Percentiles rank a stretch among this genome's conserved stretches.
Conservation (phyloP, 2,329 filamentous ascomycete species). For the Alternaria angustiovoidea region DNA sequence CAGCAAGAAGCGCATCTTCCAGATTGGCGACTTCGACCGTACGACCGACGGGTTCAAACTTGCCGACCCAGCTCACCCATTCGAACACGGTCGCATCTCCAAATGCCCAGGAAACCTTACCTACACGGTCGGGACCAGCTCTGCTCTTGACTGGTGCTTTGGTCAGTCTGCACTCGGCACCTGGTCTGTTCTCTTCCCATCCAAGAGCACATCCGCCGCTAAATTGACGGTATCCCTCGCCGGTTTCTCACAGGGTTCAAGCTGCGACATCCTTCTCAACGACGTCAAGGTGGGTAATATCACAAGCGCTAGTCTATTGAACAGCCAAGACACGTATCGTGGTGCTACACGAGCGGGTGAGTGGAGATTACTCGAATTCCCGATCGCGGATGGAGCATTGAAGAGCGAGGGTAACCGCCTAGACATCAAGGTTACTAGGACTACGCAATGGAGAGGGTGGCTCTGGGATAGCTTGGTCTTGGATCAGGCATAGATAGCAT, state of each 20-base stretch:
- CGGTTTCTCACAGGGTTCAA: conserved; percentile 55
- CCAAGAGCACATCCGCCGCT: conserved; percentile 32
- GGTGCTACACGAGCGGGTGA: conserved; percentile 58
- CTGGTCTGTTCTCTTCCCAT: conserved; percentile 48
- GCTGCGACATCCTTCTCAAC: conserved; percentile 55
- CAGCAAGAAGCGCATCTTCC: conserved; percentile 55
- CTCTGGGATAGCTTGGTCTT: conserved; percentile 55
- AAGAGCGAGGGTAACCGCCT: conserved; percentile 39
- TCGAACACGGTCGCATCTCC: conserved; percentile 57
- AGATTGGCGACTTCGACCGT: conserved; percentile 60
- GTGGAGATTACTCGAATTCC: conserved; percentile 58
- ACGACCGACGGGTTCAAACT: conserved; percentile 55
- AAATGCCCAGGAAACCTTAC: conserved; percentile 57
- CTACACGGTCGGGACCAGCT: conserved; percentile 53
- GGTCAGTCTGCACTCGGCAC: conserved; percentile 53
- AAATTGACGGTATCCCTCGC: conserved; percentile 56
- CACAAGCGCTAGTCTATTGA: conserved; percentile 48
- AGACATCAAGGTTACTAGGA: conserved; percentile 49
- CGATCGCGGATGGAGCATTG: conserved; percentile 39
- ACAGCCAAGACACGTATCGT: conserved; percentile 59
- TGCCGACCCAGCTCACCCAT: conserved; percentile 52
- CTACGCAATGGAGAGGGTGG: conserved; percentile 52
- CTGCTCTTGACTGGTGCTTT: conserved; percentile 58
- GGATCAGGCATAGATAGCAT: conserved; percentile 38
- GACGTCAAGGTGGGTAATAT: conserved; percentile 53